Percentiles rank a stretch among this genome's conserved stretches.
Evolutionary conservation across 83 land plant genomes (phyloP).

Genomic region (Thuja plicata): DNA sequence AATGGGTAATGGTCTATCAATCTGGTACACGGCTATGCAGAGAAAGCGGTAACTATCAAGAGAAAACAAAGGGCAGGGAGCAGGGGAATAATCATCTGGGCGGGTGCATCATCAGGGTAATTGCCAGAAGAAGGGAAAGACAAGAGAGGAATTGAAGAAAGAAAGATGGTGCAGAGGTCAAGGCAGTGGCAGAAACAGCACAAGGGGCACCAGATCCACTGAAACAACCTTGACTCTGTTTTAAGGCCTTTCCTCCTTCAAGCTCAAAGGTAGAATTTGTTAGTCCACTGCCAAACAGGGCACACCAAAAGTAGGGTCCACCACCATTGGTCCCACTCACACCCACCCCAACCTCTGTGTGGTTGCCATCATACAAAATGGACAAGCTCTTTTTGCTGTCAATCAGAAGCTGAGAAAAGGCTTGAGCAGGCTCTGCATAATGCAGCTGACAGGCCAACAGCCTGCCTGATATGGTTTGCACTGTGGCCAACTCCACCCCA

Average conservation of each 20-base stretch:
- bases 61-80: too few species aligned
- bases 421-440: constrained; percentile 41
- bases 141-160: too few species aligned
- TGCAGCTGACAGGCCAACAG: constrained; percentile 51
- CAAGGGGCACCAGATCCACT: constrained; percentile 53
- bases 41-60: too few species aligned
- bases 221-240: constrained; percentile 67
- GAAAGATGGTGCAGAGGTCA: background rate
- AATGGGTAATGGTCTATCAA: too few species aligned
- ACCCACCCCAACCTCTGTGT: constrained; percentile 63
- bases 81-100: too few species aligned
- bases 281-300: constrained; percentile 54
- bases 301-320: constrained; percentile 66
- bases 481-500: constrained; percentile 74
- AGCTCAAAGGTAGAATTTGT: constrained; percentile 57
- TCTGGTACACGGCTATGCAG: too few species aligned
- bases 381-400: constrained; percentile 32
- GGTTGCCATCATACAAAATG: constrained; percentile 32
- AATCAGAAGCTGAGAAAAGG: constrained; percentile 46
- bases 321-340: constrained; percentile 31
- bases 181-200: constrained; percentile 13
- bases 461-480: constrained; percentile 54
- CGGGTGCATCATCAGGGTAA: too few species aligned
- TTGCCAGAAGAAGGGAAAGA: too few species aligned
- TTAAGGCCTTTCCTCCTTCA: constrained; percentile 44